A percentile compares a stretch with the other conserved stretches of the same genome.
phyloP scores from a whole-genome alignment of 1,284 basidiomycete genomes.

The Cutaneotrichosporon cavernicola region DNA sequence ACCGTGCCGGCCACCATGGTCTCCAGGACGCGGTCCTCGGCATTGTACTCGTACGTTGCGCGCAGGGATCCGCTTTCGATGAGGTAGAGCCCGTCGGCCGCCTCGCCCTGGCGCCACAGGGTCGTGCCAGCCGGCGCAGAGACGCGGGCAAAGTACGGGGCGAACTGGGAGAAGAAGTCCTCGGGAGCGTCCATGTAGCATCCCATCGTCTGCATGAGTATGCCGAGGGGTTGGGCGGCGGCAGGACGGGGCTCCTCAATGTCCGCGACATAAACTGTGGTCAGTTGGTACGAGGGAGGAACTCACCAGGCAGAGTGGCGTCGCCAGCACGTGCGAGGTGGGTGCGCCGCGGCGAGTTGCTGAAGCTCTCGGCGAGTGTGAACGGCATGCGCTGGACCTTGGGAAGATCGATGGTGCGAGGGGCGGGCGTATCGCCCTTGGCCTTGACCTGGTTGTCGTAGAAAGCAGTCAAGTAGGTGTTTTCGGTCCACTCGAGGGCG shows the following conservation, averaged over 20 bases:
- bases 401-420: slow-evolving; percentile 42
- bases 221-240: slow-evolving; percentile 51
- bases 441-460: slow-evolving; percentile 45
- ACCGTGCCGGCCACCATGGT: slow-evolving; percentile 90
- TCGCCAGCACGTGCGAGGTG: slow-evolving; percentile 77
- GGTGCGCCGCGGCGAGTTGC: slow-evolving; percentile 69
- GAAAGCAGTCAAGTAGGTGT: slow-evolving; percentile 65
- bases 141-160: slow-evolving; percentile 67
- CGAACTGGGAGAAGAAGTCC: slow-evolving; percentile 57
- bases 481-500: slow-evolving; percentile 94
- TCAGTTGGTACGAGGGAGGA: neutral
- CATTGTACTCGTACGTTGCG: slow-evolving; percentile 72
- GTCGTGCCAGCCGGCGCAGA: slow-evolving; percentile 62
- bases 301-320: slow-evolving; percentile 42
- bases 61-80: slow-evolving; percentile 79
- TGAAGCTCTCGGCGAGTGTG: slow-evolving; percentile 60
- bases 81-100: slow-evolving; percentile 77
- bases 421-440: slow-evolving; percentile 11
- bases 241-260: slow-evolving; percentile 20
- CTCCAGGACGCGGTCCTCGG: slow-evolving; percentile 65
- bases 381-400: slow-evolving; percentile 49
- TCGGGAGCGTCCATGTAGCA: slow-evolving; percentile 57
- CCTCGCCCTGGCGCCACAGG: slow-evolving; percentile 74
- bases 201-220: slow-evolving; percentile 71
- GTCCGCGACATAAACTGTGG: slow-evolving; percentile 7